These are phyloP conservation scores for Athelia psychrophila DNA, from an alignment of 1,284 basidiomycete genomes.

Conservation along the genomic window DNA sequence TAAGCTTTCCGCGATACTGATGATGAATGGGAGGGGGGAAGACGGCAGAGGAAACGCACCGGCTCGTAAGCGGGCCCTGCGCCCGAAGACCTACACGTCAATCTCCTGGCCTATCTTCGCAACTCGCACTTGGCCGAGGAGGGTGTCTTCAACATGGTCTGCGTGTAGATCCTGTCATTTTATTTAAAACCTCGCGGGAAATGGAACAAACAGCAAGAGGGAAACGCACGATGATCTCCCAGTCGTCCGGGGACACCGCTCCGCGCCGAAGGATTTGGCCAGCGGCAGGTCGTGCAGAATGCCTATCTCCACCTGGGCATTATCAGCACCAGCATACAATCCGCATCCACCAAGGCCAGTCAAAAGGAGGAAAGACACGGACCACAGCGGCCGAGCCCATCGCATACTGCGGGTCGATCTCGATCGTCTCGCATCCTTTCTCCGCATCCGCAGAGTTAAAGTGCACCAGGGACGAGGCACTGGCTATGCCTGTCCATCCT, in stretches of 20 bases:
- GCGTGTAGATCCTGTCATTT: conserved; percentile 82
- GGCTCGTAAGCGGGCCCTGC: conserved; percentile 83
- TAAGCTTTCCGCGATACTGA: conserved; percentile 11
- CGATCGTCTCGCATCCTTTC: conserved; percentile 72
- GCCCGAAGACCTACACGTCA: conserved; percentile 89
- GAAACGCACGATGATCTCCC: conserved; percentile 88
- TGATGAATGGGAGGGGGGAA: not conserved
- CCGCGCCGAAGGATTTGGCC: conserved; percentile 81
- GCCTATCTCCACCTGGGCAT: conserved; percentile 83
- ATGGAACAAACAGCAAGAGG: not conserved
- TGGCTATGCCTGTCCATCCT: conserved; percentile 94
- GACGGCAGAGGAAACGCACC: conserved; percentile 49
- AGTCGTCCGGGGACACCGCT: conserved; percentile 89
- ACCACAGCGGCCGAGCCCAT: conserved; percentile 75
- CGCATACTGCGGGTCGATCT: conserved; percentile 91
- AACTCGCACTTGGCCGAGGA: conserved; percentile 91
- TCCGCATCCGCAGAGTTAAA: conserved; percentile 60
- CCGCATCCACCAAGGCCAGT: not conserved
- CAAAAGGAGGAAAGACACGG: conserved; percentile 29
- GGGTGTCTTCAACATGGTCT: conserved; percentile 84
- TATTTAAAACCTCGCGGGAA: no score
- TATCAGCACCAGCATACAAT: not conserved
- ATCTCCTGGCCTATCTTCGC: conserved; percentile 83
- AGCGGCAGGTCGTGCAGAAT: conserved; percentile 78
- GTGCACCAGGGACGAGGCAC: conserved; percentile 77